Evolutionary conservation across 1,284 basidiomycete species (phyloP), one percentile per base, ranked within the genome.

Genomic region (Irpex sp.): DNA sequence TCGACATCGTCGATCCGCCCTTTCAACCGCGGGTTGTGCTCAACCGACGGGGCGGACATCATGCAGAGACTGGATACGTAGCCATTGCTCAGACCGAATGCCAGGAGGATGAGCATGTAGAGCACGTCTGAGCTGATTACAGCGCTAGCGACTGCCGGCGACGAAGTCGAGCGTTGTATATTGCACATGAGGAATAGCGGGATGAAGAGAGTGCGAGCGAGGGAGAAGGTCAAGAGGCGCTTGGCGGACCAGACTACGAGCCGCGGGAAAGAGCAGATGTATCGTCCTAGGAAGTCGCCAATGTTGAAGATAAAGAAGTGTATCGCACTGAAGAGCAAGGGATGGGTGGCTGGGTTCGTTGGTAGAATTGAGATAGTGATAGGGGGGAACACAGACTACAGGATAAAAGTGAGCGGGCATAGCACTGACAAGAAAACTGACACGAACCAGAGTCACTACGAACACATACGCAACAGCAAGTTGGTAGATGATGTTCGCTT

Each of bases 101-200:
- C 65, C 60, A 92, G 77, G 5, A 95, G 77, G 59, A 94, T 83
- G 58, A 87, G 56, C 82, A 95, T 88, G 79, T 88, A 96, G 13
- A 88, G 61, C 36, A 83, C 58, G 72, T 95, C 93, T 1, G 92
- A 92, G 74, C 79, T 86, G 75, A 93, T 87, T 62, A 88, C 9
- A 84, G 85, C 51, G 74, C 74, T 63, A 11, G 75, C 61, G 4
- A 67, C 64, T 5, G 66, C 57, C 4, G 67, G 63, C 35, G 67
- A 39, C n/a, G 71, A 50, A 7, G 74, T 70, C 46, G 80, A 76
- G 51, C 81, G 80, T 67, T 85, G 83, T 43, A 93, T 72, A 71
- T 96, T 96, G 80, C 93, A 96, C 72, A 90, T 80, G 19, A 96
- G 82, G 75, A 96, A 90, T 51, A 95, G 71, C 31, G 93, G 92